Percentiles rank a stretch among this genome's conserved stretches.
phyloP scores from a whole-genome alignment of 2,329 filamentous ascomycete species.

The Aspergillus piperis region DNA sequence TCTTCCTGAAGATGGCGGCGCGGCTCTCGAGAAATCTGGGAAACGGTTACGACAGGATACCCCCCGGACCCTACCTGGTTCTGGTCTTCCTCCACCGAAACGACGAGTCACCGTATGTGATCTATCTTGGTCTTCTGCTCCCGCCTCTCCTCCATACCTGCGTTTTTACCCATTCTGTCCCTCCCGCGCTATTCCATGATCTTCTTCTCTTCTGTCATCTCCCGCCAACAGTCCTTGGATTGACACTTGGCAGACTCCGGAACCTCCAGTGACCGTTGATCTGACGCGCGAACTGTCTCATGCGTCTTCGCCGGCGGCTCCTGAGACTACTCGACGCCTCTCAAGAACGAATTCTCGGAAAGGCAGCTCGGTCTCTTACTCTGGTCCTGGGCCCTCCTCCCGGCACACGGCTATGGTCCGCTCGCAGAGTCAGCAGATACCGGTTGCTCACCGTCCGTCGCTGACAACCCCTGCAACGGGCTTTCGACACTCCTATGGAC shows the following conservation, averaged over 20 bases:
- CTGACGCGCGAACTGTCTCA: constrained; percentile 35
- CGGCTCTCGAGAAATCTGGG: constrained; percentile 37
- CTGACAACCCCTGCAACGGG: constrained; percentile 26
- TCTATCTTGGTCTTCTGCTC: constrained; percentile 44
- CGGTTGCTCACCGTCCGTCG: constrained; percentile 33
- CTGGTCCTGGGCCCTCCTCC: constrained; percentile 30
- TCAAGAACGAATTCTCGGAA: constrained; percentile 32
- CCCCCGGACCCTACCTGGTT: constrained; percentile 42
- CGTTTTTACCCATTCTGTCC: constrained; percentile 27
- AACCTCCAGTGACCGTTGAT: constrained; percentile 35
- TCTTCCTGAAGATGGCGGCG: constrained; percentile 22
- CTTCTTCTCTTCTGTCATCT: constrained; percentile 22
- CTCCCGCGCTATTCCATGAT: constrained; percentile 23
- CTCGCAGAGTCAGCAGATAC: constrained; percentile 42
- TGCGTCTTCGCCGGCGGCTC: constrained; percentile 30
- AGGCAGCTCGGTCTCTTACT: constrained; percentile 24
- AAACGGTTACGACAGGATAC: constrained; percentile 47
- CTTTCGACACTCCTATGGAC: constrained; percentile 36
- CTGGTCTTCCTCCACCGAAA: constrained; percentile 43
- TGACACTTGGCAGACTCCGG: constrained; percentile 47
- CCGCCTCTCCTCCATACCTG: constrained; percentile 28
- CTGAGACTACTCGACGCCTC: constrained; percentile 25
- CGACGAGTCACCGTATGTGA: constrained; percentile 50
- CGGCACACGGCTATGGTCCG: constrained; percentile 40
- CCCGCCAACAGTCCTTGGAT: constrained; percentile 39